These are phyloP conservation scores for Ploettnerulaceae sp. DNA, from an alignment of 2,329 filamentous ascomycete genomes.

Conservation along the genomic window DNA sequence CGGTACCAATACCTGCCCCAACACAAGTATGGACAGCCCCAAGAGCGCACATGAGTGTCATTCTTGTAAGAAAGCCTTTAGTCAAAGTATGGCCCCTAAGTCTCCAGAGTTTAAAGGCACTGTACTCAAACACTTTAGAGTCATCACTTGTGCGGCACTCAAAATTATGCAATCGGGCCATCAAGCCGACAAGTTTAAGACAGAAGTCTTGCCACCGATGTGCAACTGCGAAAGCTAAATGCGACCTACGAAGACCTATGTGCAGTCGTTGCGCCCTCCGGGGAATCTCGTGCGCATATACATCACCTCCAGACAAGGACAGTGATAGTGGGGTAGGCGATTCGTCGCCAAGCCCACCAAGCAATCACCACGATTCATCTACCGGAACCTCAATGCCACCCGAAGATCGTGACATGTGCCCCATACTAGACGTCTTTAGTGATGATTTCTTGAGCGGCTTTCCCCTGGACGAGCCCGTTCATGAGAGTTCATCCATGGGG, in stretches of 20 bases:
- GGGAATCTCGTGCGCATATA: slow-evolving; percentile 23
- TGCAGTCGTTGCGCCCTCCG: slow-evolving; percentile 28
- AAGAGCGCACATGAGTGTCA: slow-evolving; percentile 1
- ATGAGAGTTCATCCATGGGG: not conserved
- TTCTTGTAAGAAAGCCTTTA: slow-evolving; percentile 14
- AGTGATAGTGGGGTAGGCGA: not conserved
- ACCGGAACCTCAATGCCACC: not conserved
- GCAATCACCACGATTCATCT: not conserved
- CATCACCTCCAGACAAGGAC: not conserved
- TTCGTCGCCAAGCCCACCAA: not conserved
- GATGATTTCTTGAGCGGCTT: not conserved
- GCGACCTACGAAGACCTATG: slow-evolving; percentile 25
- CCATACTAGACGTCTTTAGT: not conserved
- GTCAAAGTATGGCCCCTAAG: slow-evolving; percentile 9
- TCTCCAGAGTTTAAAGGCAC: not conserved
- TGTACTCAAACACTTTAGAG: slow-evolving; percentile 6
- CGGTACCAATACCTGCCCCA: too few species aligned
- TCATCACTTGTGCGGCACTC: slow-evolving; percentile 15
- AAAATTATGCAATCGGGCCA: slow-evolving; percentile 12
- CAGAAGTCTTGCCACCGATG: slow-evolving; percentile 32
- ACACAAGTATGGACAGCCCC: too few species aligned
- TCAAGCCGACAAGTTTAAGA: slow-evolving; percentile 5
- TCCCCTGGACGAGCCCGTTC: not conserved
- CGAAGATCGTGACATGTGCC: not conserved
- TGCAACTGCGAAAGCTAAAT: slow-evolving; percentile 30